A percentile compares a stretch with the other conserved stretches of the same genome.
Conservation (phyloP, 192 early-diverging fungal species). For the Linderina pennispora region DNA sequence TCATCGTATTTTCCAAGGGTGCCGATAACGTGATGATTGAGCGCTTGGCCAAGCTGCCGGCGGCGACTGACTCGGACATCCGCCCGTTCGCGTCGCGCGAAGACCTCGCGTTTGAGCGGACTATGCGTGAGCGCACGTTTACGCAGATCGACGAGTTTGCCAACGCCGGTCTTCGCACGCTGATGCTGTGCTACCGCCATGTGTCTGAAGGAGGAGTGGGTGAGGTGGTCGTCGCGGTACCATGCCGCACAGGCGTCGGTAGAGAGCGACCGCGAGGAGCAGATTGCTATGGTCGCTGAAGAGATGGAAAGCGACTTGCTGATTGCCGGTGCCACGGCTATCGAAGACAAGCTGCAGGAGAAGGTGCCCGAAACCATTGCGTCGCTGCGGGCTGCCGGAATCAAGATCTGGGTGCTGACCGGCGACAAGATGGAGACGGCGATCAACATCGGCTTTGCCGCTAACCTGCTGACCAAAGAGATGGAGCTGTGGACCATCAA, state of each 20-base stretch:
- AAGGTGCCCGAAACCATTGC: slow-evolving; percentile 91
- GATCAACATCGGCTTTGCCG: slow-evolving; percentile 95
- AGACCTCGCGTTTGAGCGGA: slow-evolving; percentile 44
- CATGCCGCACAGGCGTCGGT: slow-evolving; percentile 62
- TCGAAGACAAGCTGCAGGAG: slow-evolving; percentile 96
- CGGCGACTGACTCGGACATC: not conserved
- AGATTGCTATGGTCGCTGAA: slow-evolving; percentile 64
- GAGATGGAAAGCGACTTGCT: slow-evolving; percentile 76
- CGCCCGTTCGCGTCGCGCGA: slow-evolving; percentile 24
- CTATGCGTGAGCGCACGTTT: slow-evolving; percentile 52
- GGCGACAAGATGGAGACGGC: slow-evolving; percentile 99
- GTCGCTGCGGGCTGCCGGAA: slow-evolving; percentile 73
- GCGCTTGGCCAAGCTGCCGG: slow-evolving; percentile 40
- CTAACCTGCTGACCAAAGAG: slow-evolving; percentile 60
- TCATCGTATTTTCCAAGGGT: slow-evolving; percentile 87
- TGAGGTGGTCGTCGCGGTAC: slow-evolving; percentile 70
- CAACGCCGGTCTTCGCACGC: slow-evolving; percentile 82
- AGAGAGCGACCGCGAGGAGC: slow-evolving; percentile 64
- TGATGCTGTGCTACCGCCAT: slow-evolving; percentile 76
- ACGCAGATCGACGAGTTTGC: slow-evolving; percentile 70
- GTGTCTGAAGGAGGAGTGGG: slow-evolving; percentile 69
- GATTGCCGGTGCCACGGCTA: slow-evolving; percentile 90
- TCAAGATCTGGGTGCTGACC: slow-evolving; percentile 97
- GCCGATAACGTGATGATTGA: slow-evolving; percentile 96
- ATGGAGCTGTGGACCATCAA: slow-evolving; percentile 64